Evolutionary conservation across 2,329 filamentous ascomycete species (phyloP), one percentile per base, ranked within the genome.

Genomic region (Aureobasidium leucospermi): DNA sequence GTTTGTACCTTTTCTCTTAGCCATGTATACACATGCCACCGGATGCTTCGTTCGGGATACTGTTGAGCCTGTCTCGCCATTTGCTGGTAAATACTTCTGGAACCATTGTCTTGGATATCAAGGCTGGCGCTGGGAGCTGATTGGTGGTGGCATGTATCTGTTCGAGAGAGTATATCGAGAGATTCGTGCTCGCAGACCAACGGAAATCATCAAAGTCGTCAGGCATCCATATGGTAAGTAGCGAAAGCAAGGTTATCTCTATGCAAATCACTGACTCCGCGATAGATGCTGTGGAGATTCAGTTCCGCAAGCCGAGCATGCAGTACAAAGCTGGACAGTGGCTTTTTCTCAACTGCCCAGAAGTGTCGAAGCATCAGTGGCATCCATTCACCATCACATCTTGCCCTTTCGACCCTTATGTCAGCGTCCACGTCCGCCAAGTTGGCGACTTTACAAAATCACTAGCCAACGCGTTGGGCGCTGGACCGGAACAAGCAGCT

Each of bases 301-400:
- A 99, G 73, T 97, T 99, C 77, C 83, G 82, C 73, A 99, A 99
- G 78, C 90, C 93, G 5, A 94, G 88, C 60, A 96, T 99, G 87
- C 90, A 86, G 70, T 99, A 99, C 84, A 97, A 96, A 82, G 88
- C 94, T 13, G 94, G 94, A 34, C 94, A 99, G 76, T 99, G 93
- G 92, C 85, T 97, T 39, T 97, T 97, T 79, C 81, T 99, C 61
- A 93, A 97, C 73, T 86, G 96, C 28, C 94, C 94, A 0, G 87
- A 89, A 6, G 85, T 99, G 58, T 96, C 90, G 64, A 84, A 81
- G 67, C 86, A 90, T 70, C 91, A 99, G 77, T 99, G 94, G 94
- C 94, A 99, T 75, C 94, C 94, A 1, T 99, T 97, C 73, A 99
- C 94, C 69, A 97, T 99, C 74, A 99, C 94, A 2, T 97, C 94